phyloP scores from a whole-genome alignment of 2,329 filamentous ascomycete genomes.

The Colletotrichum incanum region DNA sequence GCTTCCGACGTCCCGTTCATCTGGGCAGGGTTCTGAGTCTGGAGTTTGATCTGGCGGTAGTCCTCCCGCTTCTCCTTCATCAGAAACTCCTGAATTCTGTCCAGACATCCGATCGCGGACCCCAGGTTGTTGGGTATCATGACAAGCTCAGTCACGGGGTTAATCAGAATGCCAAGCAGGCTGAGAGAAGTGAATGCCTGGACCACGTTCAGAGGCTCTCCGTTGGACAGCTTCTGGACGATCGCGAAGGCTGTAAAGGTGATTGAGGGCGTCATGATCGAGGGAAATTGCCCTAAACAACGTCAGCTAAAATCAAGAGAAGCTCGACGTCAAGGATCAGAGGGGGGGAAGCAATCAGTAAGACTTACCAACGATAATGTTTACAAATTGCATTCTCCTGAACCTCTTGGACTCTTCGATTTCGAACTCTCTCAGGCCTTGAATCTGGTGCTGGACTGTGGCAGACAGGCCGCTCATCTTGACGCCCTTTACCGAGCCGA shows the following conservation, averaged over 20 bases:
- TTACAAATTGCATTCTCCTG: slow-evolving; percentile 19
- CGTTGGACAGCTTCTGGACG: slow-evolving; percentile 4
- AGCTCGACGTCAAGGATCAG: too few species aligned
- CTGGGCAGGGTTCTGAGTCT: neutral
- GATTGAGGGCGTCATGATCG: slow-evolving; percentile 26
- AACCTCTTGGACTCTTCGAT: slow-evolving; percentile 43
- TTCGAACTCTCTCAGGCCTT: slow-evolving; percentile 44
- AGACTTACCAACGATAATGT: slow-evolving; percentile 14
- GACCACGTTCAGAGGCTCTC: slow-evolving; percentile 27
- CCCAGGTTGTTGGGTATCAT: slow-evolving; percentile 32
- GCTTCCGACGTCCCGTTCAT: too few species aligned
- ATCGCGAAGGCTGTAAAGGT: slow-evolving; percentile 37
- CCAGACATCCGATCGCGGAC: slow-evolving; percentile 46
- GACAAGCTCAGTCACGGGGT: slow-evolving; percentile 36
- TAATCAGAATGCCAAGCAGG: slow-evolving; percentile 22
- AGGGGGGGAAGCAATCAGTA: too few species aligned
- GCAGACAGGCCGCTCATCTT: slow-evolving; percentile 65
- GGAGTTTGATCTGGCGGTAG: neutral
- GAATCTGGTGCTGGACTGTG: slow-evolving; percentile 49
- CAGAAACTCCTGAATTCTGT: slow-evolving; percentile 48
- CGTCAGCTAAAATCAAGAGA: neutral
- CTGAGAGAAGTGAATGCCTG: slow-evolving; percentile 37
- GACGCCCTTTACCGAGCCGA: slow-evolving; percentile 66
- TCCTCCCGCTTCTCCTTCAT: slow-evolving; percentile 34
- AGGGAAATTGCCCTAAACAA: slow-evolving; percentile 11